These are phyloP conservation scores for Fusarium poae DNA, from an alignment of 2,329 filamentous ascomycete species.

Conservation along the genomic window DNA sequence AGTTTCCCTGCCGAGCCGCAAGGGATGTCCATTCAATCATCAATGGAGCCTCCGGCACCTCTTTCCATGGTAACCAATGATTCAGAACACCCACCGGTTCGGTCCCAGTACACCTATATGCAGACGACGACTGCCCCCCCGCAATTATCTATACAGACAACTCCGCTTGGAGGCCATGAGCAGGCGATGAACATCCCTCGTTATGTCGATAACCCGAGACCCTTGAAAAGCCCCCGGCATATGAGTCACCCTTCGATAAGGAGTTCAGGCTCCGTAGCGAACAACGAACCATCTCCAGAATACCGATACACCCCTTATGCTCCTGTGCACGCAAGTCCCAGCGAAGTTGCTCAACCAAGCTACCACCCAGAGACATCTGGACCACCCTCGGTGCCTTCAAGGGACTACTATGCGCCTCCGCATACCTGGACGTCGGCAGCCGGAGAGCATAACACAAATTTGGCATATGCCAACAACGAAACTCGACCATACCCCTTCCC, in stretches of 20 bases:
- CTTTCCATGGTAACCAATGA: constrained; percentile 64
- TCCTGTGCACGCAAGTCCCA: constrained; percentile 48
- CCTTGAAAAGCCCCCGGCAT: constrained; percentile 69
- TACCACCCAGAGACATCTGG: constrained; percentile 52
- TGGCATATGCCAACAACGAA: constrained; percentile 62
- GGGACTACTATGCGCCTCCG: constrained; percentile 68
- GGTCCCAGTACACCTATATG: constrained; percentile 68
- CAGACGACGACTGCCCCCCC: constrained; percentile 64
- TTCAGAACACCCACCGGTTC: constrained; percentile 61
- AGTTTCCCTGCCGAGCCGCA: constrained; percentile 65
- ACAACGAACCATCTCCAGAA: constrained; percentile 64
- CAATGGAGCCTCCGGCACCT: constrained; percentile 66
- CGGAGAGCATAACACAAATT: constrained; percentile 59
- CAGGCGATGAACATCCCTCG: constrained; percentile 66
- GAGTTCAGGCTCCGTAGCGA: constrained; percentile 62
- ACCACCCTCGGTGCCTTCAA: constrained; percentile 49
- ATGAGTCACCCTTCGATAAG: constrained; percentile 67
- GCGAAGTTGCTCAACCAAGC: constrained; percentile 51
- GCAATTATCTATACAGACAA: constrained; percentile 60
- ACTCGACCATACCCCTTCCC: constrained; percentile 64
- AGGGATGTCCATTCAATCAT: constrained; percentile 66
- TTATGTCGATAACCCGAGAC: constrained; percentile 69
- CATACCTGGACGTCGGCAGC: constrained; percentile 66
- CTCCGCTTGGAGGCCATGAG: constrained; percentile 56
- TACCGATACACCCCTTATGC: constrained; percentile 68